Evolutionary conservation across 768 basidiomycete species (phyloP).

Genomic region (Podaxis sp.): DNA sequence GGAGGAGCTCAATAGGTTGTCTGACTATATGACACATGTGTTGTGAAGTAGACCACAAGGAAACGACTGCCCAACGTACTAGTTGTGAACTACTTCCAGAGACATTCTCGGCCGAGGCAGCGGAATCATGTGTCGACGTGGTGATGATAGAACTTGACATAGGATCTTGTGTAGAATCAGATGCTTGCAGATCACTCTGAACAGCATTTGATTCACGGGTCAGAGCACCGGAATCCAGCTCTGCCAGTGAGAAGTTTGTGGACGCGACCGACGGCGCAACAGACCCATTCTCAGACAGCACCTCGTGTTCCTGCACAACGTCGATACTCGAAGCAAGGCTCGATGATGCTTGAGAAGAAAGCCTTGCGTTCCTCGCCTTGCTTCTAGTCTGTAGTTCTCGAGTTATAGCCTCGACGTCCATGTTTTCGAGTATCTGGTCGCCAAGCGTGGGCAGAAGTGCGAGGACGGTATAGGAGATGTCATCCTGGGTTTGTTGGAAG

Average conservation of each 20-base stretch:
- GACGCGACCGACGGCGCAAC: constrained; percentile 1
- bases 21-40: constrained; percentile 22
- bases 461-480: constrained; percentile 73
- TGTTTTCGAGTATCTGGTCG: constrained; percentile 60
- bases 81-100: constrained; percentile 7
- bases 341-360: constrained; percentile 14
- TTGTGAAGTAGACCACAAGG: not conserved
- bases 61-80: not conserved
- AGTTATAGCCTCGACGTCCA: constrained; percentile 77
- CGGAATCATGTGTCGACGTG: not conserved
- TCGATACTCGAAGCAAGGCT: constrained; percentile 27
- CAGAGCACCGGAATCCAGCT: constrained; percentile 9
- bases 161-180: not conserved
- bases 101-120: not conserved
- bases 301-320: constrained; percentile 37
- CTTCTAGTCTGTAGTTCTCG: constrained; percentile 42
- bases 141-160: not conserved
- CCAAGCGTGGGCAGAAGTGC: constrained; percentile 68
- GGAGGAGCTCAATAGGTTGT: constrained; percentile 23
- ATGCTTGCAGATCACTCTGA: not conserved
- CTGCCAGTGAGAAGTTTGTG: constrained; percentile 4
- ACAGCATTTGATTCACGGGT: not conserved
- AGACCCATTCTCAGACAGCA: constrained; percentile 42
- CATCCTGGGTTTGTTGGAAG: constrained; percentile 75
- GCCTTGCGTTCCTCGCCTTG: constrained; percentile 14